These are phyloP conservation scores for Colletotrichum abscissum DNA, from an alignment of 2,329 filamentous ascomycete species.

Conservation along the genomic window DNA sequence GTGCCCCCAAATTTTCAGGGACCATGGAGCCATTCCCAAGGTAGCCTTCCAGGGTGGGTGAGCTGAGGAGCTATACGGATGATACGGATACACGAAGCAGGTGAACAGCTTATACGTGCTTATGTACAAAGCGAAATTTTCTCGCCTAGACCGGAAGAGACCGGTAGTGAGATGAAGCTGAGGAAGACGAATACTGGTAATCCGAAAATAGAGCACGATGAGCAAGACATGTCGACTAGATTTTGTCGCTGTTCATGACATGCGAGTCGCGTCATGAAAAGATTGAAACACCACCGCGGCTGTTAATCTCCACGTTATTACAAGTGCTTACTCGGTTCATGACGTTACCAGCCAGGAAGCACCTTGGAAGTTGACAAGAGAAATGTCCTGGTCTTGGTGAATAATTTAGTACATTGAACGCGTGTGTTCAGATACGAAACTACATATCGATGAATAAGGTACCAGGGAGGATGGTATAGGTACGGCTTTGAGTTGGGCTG, in stretches of 20 bases:
- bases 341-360: not conserved
- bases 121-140: too few relatives aligned
- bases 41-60: not conserved
- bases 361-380: not conserved
- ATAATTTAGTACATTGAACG: not conserved
- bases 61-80: not conserved
- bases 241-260: not conserved
- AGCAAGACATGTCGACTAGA: not conserved
- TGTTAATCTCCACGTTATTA: slow-evolving; percentile 9
- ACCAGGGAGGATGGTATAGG: not conserved
- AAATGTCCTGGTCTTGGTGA: not conserved
- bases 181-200: not conserved
- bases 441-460: not conserved
- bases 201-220: not conserved
- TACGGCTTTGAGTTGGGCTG: not conserved
- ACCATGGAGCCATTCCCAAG: slow-evolving; percentile 3
- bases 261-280: not conserved
- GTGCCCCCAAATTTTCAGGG: slow-evolving; percentile 11
- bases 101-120: too few relatives aligned
- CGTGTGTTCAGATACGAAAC: not conserved
- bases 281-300: slow-evolving; percentile 19
- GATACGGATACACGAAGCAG: too few relatives aligned
- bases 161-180: not conserved
- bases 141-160: not conserved
- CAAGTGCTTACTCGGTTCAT: slow-evolving; percentile 17